Evolutionary conservation across 768 basidiomycete genomes (phyloP), one percentile per base, ranked within the genome.

Genomic region (Gelatoporia subvermispora): DNA sequence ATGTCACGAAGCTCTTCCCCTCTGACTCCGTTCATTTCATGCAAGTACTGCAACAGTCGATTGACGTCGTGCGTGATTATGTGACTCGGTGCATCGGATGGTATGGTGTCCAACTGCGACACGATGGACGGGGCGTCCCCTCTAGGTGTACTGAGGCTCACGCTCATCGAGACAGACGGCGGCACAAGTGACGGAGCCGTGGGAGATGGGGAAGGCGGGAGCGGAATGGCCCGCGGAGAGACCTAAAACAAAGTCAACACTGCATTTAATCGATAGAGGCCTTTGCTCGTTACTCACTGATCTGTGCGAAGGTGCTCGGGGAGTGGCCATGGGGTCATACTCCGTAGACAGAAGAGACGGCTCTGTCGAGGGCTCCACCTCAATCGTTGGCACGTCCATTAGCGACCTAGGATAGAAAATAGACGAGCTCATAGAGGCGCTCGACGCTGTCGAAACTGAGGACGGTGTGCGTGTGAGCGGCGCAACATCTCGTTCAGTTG

Each of bases 1-100:
- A 93, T 60, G 15, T 83, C 82, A 22, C 77, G 72, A 24, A 73
- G 77, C 54, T 93, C 87, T 2, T 77, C 71, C 0, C 79, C 82
- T 45, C 86, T 70, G 16, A 72, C 68, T 25, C 75, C 69, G 55
- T 91, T 81, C 11, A 91, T 59, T 45, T 88, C 82, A 44, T 87
- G 80, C 9, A 84, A 63, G 46, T 73, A 71, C 35, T 78, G 69
- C 42, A 83, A 62, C 16, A 83, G 54, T 8, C 71, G 62, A 63
- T 81, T 65, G 42, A 72, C 80, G 69, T 64, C 79, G 56, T 78
- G 72, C 3, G 79, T 78, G 34, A 72, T 65, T 3, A 73, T 68
- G 24, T 76, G 67, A n/a, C 68, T 64, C 3, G 71, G 65, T 41
- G 71, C 50, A 43, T 71, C 58, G 42, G 70, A 73, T 16, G 61